A percentile compares a stretch with the other conserved stretches of the same genome.
Evolutionary conservation across 306 rosid genomes (phyloP).

Genomic region (Cicer bijugum): DNA sequence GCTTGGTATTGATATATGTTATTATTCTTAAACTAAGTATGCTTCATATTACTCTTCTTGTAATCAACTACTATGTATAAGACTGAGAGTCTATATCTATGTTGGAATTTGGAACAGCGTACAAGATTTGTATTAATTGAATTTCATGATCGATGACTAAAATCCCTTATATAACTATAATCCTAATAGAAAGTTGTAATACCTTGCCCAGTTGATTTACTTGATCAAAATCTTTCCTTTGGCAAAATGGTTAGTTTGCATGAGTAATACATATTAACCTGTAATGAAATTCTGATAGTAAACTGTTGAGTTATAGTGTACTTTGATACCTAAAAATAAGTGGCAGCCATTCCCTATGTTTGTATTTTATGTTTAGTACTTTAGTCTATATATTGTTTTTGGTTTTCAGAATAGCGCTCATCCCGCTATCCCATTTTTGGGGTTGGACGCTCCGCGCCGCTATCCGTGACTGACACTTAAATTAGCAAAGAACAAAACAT

Average conservation of each 20-base stretch:
- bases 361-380: too few relatives aligned
- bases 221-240: slow-evolving; percentile 11
- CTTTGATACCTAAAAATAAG: slow-evolving; percentile 14
- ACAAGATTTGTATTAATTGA: slow-evolving; percentile 3
- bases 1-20: neutral
- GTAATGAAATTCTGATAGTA: slow-evolving; percentile 12
- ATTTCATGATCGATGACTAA: slow-evolving; percentile 15
- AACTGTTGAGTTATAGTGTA: slow-evolving; percentile 3
- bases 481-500: neutral
- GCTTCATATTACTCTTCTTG: slow-evolving; percentile 11
- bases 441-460: too few relatives aligned
- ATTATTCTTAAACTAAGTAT: slow-evolving; percentile 22
- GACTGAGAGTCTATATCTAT: slow-evolving; percentile 6
- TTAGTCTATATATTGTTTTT: too few relatives aligned
- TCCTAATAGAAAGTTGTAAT: slow-evolving; percentile 26
- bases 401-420: too few relatives aligned
- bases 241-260: slow-evolving; percentile 30
- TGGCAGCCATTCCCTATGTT: neutral
- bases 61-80: slow-evolving; percentile 17
- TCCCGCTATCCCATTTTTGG: too few relatives aligned
- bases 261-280: slow-evolving; percentile 14
- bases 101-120: slow-evolving; percentile 6
- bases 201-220: neutral
- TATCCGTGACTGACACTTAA: slow-evolving; percentile 33
- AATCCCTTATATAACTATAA: neutral